Base-by-base conservation (phyloP, 768 basidiomycete genomes). In the Rhodotorula paludigena region DNA sequence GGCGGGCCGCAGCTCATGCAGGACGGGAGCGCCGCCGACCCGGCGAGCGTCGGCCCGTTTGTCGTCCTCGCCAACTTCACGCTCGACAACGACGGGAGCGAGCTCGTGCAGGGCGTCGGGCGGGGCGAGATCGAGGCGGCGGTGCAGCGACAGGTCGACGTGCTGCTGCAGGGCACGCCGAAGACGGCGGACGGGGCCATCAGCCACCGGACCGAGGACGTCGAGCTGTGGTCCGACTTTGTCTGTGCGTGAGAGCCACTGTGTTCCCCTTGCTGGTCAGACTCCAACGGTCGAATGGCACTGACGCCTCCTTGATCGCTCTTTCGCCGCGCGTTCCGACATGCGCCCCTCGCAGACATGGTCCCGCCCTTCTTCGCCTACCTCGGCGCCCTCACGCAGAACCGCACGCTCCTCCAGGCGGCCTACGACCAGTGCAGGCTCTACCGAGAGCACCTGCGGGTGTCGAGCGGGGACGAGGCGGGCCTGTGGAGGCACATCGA, bases 401-500 rank as follows among this genome's bases (percentile, higher is more conserved):
- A 92, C 77, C 74, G 81, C 41, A 83, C 84, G 0, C 78, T 90
- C 32, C 73, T 92, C 23, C 76, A 77, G 8, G 85, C 85, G 60
- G 85, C 89, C 5, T 87, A 88, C 79, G 82, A 81, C 20, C 90
- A 92, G 74, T 84, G 87, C 66, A 82, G 80, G 48, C 78, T 92
- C 0, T 93, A 93, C 75, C 82, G 90, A 21, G 80, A 82, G 9
- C 83, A 87, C 66, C 80, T 92, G 4, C 81, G 79, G n/a, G n/a
- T n/a, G n/a, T n/a, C n/a, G n/a, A n/a, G n/a, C 1, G 86, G 89
- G 74, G 35, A 64, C 11, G 57, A 73, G 0, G 74, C 74, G 0
- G 82, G 84, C 0, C 75, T 90, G 36, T 93, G 90, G 90, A 83
- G 82, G 75, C 92, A 93, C 74, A 84, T 92, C 8, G 89, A 89